Percentiles rank a stretch among this genome's conserved stretches.
These are phyloP conservation scores for Cladosporium sp. DNA, from an alignment of 2,329 filamentous ascomycete genomes.

Conservation along the genomic window DNA sequence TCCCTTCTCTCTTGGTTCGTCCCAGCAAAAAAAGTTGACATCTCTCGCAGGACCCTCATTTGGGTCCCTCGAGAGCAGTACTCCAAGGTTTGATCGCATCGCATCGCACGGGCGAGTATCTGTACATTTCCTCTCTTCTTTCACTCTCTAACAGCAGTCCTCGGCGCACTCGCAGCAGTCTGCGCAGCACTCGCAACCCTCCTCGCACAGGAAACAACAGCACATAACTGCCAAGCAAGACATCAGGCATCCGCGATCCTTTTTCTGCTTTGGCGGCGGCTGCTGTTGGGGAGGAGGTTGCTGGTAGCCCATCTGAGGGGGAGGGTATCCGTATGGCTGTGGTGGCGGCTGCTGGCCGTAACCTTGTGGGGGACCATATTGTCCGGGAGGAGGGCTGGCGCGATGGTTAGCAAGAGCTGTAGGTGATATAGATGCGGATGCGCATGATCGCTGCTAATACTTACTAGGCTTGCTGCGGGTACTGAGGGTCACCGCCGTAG, in stretches of 20 bases:
- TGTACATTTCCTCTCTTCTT: too few species aligned
- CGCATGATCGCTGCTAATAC: too few species aligned
- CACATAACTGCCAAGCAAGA: conserved; percentile 54
- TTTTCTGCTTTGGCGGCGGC: conserved; percentile 41
- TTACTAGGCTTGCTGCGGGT: conserved; percentile 36
- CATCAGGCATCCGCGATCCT: conserved; percentile 48
- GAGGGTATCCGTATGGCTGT: conserved; percentile 32
- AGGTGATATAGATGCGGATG: background rate
- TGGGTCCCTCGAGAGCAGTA: too few species aligned
- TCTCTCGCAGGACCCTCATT: too few species aligned
- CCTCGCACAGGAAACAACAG: conserved; percentile 61
- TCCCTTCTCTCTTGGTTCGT: too few species aligned
- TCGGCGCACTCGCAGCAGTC: conserved; percentile 54
- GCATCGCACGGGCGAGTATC: too few species aligned
- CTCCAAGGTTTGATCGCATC: too few species aligned
- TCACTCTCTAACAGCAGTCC: conserved; percentile 30
- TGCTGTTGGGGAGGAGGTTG: conserved; percentile 40
- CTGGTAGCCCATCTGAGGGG: conserved; percentile 21
- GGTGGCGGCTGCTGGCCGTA: conserved; percentile 31
- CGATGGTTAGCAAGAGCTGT: background rate
- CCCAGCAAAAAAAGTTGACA: too few species aligned
- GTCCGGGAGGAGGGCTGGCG: conserved; percentile 16
- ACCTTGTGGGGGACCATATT: conserved; percentile 26
- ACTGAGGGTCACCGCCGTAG: conserved; percentile 34
- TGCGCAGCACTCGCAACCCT: conserved; percentile 60